A percentile compares a stretch with the other conserved stretches of the same genome.
These are phyloP conservation scores for Gaultheria prostrata DNA, from an alignment of 148 eudicot species.

Conservation along the genomic window DNA sequence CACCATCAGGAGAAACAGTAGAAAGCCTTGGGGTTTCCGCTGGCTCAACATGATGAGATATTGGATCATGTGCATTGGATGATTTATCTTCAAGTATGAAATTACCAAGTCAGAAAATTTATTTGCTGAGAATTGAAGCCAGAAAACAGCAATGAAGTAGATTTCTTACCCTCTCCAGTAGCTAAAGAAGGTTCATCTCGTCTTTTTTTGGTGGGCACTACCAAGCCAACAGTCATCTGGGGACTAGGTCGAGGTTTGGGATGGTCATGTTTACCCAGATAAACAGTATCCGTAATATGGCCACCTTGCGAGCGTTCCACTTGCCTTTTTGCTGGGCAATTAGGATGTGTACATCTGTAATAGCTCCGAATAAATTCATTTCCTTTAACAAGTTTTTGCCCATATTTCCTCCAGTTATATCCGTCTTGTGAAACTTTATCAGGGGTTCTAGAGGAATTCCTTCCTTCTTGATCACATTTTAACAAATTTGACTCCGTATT, in stretches of 20 bases:
- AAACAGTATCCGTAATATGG: constrained; percentile 59
- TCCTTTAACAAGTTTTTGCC: constrained; percentile 88
- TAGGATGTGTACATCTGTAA: constrained; percentile 82
- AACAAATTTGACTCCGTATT: constrained; percentile 26
- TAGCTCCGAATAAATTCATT: constrained; percentile 77
- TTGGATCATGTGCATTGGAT: constrained; percentile 24
- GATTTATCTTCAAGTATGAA: constrained; percentile 44
- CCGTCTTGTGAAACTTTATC: constrained; percentile 85
- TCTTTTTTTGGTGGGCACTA: constrained; percentile 33
- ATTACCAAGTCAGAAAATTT: constrained; percentile 20
- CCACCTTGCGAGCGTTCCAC: constrained; percentile 81
- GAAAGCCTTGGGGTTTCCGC: constrained; percentile 32
- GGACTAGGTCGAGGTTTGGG: constrained; percentile 60
- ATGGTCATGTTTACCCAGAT: constrained; percentile 78
- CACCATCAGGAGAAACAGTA: constrained; percentile 25
- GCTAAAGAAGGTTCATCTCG: constrained; percentile 33
- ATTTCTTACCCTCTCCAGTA: constrained; percentile 47
- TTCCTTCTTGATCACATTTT: constrained; percentile 39
- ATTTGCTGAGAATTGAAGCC: neutral
- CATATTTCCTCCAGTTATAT: constrained; percentile 96
- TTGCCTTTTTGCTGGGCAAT: constrained; percentile 80
- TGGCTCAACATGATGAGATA: constrained; percentile 32
- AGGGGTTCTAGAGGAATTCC: constrained; percentile 33
- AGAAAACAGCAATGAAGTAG: constrained; percentile 18
- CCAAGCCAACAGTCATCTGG: constrained; percentile 32